These are phyloP conservation scores for Picea sitchensis DNA, from an alignment of 75 land plant genomes.

Conservation along the genomic window DNA sequence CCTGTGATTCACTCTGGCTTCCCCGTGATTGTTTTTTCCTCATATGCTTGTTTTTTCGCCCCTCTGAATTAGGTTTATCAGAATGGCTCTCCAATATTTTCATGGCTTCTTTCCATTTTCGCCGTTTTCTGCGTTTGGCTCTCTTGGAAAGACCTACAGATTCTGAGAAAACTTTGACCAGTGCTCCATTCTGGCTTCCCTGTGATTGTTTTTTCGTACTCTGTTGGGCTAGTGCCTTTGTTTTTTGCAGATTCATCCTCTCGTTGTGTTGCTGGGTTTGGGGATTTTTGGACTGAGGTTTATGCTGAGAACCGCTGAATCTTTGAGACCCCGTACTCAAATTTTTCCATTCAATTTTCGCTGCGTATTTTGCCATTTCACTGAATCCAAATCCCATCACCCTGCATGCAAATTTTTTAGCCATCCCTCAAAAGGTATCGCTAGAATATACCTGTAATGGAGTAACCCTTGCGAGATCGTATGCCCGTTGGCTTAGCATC, in stretches of 20 bases:
- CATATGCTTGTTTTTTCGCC: not conserved
- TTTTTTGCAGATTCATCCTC: not conserved
- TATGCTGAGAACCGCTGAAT: too few species aligned
- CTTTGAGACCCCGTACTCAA: not conserved
- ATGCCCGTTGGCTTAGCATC: too few species aligned
- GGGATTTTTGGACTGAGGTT: too few species aligned
- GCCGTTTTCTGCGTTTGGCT: not conserved
- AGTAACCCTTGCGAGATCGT: too few species aligned
- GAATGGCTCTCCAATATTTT: not conserved
- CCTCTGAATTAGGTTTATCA: not conserved
- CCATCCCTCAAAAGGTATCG: too few species aligned
- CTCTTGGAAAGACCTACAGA: not conserved
- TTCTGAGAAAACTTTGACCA: not conserved
- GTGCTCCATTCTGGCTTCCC: not conserved
- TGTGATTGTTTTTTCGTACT: not conserved
- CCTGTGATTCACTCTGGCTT: too few species aligned
- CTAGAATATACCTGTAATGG: too few species aligned
- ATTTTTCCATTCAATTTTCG: too few species aligned
- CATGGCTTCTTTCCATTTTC: not conserved
- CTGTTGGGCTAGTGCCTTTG: not conserved
- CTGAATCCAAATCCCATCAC: too few species aligned
- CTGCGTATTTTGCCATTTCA: too few species aligned
- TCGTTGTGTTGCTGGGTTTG: not conserved
- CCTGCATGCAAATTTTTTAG: too few species aligned
- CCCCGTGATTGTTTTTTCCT: too few species aligned